Percentiles rank a stretch among this genome's conserved stretches.
These are phyloP conservation scores for Cytospora leucostoma DNA, from an alignment of 2,329 filamentous ascomycete genomes.

Conservation along the genomic window DNA sequence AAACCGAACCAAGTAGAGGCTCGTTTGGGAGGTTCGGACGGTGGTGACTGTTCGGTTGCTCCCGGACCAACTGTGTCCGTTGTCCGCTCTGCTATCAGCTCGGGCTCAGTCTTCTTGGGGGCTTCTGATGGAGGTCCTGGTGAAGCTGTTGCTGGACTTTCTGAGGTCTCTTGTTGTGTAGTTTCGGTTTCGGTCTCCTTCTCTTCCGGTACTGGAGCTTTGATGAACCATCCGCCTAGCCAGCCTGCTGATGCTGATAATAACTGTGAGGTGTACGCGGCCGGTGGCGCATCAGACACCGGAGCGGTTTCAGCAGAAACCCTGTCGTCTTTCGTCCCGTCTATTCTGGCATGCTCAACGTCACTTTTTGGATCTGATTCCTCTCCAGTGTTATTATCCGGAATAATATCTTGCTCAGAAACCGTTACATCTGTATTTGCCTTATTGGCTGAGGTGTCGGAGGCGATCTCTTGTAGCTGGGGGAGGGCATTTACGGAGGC, in stretches of 20 bases:
- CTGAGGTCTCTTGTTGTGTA: slow-evolving; percentile 22
- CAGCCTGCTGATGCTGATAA: slow-evolving; percentile 49
- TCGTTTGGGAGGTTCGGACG: slow-evolving; percentile 19
- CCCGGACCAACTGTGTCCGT: neutral
- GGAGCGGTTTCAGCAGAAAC: neutral
- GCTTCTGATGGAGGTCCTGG: too few relatives aligned
- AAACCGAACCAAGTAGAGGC: slow-evolving; percentile 39
- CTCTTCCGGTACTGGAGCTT: slow-evolving; percentile 20
- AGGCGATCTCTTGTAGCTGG: slow-evolving; percentile 36
- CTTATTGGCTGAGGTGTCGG: neutral
- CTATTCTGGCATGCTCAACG: neutral
- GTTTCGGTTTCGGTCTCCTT: slow-evolving; percentile 27
- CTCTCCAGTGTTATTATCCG: neutral
- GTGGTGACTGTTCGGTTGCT: slow-evolving; percentile 24
- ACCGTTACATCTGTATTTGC: slow-evolving; percentile 2
- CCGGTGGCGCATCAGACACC: slow-evolving; percentile 14
- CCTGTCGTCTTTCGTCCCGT: neutral
- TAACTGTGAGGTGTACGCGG: slow-evolving; percentile 15
- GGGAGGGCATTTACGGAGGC: slow-evolving; percentile 37
- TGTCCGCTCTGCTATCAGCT: neutral
- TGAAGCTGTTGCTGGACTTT: slow-evolving; percentile 2
- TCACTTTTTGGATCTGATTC: neutral
- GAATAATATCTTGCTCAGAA: neutral
- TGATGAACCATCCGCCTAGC: slow-evolving; percentile 54
- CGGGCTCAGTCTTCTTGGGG: slow-evolving; percentile 16